Conservation (phyloP, 192 early-diverging fungal genomes). For the Gamsiella multidivaricata region DNA sequence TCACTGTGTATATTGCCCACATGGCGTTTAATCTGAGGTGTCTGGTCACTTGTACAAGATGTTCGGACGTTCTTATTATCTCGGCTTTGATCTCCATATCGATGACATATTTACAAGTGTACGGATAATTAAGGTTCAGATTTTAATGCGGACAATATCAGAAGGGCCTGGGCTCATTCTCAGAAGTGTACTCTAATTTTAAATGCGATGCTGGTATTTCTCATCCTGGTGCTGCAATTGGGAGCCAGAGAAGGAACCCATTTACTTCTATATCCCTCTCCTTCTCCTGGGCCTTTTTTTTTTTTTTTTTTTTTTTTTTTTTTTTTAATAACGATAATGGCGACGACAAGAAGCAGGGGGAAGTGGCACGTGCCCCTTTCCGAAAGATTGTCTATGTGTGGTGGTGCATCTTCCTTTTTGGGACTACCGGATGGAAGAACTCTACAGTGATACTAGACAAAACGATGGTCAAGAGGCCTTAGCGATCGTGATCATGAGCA, state of each 20-base stretch:
- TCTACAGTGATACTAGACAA: background rate
- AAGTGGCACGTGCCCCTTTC: background rate
- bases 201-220: too few relatives aligned
- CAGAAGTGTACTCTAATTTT: too few relatives aligned
- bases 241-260: background rate
- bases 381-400: background rate
- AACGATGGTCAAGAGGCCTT: background rate
- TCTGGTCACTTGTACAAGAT: too few relatives aligned
- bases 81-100: background rate
- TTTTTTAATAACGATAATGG: too few relatives aligned
- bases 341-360: background rate
- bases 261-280: background rate
- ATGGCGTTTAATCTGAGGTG: too few relatives aligned
- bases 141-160: background rate
- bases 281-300: background rate
- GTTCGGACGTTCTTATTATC: background rate
- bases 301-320: too few relatives aligned
- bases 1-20: background rate
- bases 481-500: too few relatives aligned
- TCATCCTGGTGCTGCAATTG: too few relatives aligned
- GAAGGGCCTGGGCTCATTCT: too few relatives aligned
- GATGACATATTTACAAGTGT: background rate
- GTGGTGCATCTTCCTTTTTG: constrained; percentile 11
- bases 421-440: constrained; percentile 4
- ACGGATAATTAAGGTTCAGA: background rate